Evolutionary conservation across 495 filamentous ascomycete genomes (phyloP).

Genomic region (Parachaetomium inaequale): DNA sequence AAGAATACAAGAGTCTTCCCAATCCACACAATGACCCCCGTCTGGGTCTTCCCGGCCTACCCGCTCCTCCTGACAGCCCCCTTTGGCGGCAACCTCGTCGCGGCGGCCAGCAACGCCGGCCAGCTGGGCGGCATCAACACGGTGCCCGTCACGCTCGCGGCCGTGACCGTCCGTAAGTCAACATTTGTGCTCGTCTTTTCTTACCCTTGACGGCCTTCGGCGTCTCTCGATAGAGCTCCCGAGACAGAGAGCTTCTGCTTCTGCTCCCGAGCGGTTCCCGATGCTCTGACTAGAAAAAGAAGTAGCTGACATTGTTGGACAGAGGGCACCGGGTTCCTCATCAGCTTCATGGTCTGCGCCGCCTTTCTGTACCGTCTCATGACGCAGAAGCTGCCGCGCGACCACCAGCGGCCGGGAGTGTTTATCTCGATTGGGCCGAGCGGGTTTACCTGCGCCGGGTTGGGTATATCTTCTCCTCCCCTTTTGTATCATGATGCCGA

Average conservation of each 20-base stretch:
- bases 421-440: constrained; percentile 79
- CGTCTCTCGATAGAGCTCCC: too few relatives aligned
- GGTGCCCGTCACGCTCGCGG: constrained; percentile 65
- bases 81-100: constrained; percentile 64
- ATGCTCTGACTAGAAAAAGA: too few relatives aligned
- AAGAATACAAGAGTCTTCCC: constrained; percentile 53
- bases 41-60: constrained; percentile 91
- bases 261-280: too few relatives aligned
- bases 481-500: background rate
- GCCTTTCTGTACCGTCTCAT: constrained; percentile 86
- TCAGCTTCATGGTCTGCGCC: constrained; percentile 80
- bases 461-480: constrained; percentile 35
- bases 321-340: constrained; percentile 83
- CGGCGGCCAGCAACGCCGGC: constrained; percentile 34
- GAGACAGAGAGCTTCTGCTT: too few relatives aligned
- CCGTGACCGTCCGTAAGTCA: constrained; percentile 66
- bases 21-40: constrained; percentile 81
- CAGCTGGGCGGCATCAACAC: constrained; percentile 44
- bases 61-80: constrained; percentile 78
- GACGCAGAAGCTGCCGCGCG: constrained; percentile 83
- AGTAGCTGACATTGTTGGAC: too few relatives aligned
- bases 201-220: too few relatives aligned
- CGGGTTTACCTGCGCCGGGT: constrained; percentile 71
- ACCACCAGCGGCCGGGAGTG: constrained; percentile 72
- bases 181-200: too few relatives aligned